Base-by-base conservation (phyloP, 495 filamentous ascomycete species). In the Penicillium samsonianum region DNA sequence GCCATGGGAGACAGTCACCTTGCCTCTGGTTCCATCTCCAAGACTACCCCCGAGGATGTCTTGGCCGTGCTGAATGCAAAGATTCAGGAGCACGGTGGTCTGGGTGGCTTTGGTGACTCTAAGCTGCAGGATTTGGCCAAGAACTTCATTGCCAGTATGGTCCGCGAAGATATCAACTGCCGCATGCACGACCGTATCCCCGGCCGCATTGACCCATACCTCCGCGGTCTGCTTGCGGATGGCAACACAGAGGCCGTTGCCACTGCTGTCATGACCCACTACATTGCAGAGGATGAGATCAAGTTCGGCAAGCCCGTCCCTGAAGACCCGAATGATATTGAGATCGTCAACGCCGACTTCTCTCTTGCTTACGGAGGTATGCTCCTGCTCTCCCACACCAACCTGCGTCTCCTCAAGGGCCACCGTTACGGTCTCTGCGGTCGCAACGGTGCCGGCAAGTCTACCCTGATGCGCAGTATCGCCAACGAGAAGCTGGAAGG, bases 311-410 rank as follows among this genome's bases (percentile, higher is more conserved):
- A 88, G 50, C 90, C 92, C 3, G 79, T 89, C 59, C 91, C 90
- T 71, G 89, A 89, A 55, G 89, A 96, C 62, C 88, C 94, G 62
- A 91, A 85, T 53, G 88, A 90, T 76, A 80, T 89, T 31, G 94
- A 97, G 70, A 96, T 99, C 65, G 94, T 99, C 66, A 97, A 99
- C 66, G 91, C 95, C 40, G 88, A 96, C 69, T 99, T 99, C 79
- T 99, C 94, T 17, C 82, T 99, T 14, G 94, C 91, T 16, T 99
- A 99, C 65, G 94, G 94, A 69, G 94, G 95, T 69, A 98, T 97
- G 93, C 88, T 99, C 60, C 80, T 99, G 62, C 84, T 99, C 19
- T 96, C 89, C 14, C 94, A 98, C 77, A 98, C 94, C 52, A 98
- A 97, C 66, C 84, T 99, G 6, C 88, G 90, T 23, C 84, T 99